Percentiles rank a stretch among this genome's conserved stretches.
Evolutionary conservation across 1,284 basidiomycete species (phyloP).

Genomic region (Ustilago loliicola): DNA sequence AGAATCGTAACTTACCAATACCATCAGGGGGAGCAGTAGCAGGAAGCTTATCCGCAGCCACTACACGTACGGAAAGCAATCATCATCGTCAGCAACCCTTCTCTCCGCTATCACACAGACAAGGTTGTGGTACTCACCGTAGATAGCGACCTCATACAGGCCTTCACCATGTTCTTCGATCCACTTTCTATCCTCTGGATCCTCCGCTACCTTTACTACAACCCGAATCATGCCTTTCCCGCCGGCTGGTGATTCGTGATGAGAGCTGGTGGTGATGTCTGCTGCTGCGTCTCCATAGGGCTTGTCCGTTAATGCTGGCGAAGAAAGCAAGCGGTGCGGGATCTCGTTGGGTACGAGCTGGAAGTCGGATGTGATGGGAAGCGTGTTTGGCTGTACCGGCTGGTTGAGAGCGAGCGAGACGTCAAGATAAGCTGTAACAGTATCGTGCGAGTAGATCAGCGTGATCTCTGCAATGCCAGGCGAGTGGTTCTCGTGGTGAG

Average conservation of each 20-base stretch:
- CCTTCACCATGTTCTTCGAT: conserved; percentile 51
- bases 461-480: conserved; percentile 53
- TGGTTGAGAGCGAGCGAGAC: conserved; percentile 35
- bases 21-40: conserved; percentile 46
- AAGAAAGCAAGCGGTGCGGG: conserved; percentile 22
- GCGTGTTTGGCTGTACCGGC: conserved; percentile 29
- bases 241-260: conserved; percentile 14
- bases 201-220: conserved; percentile 44
- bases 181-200: conserved; percentile 46
- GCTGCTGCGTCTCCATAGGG: conserved; percentile 15
- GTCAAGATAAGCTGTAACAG: conserved; percentile 31
- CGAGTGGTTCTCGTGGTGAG: conserved; percentile 45
- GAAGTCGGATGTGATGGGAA: conserved; percentile 31
- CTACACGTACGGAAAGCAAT: background rate
- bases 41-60: conserved; percentile 46
- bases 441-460: conserved; percentile 41
- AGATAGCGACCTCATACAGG: conserved; percentile 52
- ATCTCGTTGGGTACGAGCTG: conserved; percentile 38
- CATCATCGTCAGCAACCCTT: background rate
- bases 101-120: background rate
- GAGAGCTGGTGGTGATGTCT: conserved; percentile 14
- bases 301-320: conserved; percentile 11
- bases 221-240: conserved; percentile 23
- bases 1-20: conserved; percentile 30
- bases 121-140: conserved; percentile 11